A percentile compares a stretch with the other conserved stretches of the same genome.
These are phyloP conservation scores for Naganishia vaughanmartiniae DNA, from an alignment of 768 basidiomycete genomes.

Conservation along the genomic window DNA sequence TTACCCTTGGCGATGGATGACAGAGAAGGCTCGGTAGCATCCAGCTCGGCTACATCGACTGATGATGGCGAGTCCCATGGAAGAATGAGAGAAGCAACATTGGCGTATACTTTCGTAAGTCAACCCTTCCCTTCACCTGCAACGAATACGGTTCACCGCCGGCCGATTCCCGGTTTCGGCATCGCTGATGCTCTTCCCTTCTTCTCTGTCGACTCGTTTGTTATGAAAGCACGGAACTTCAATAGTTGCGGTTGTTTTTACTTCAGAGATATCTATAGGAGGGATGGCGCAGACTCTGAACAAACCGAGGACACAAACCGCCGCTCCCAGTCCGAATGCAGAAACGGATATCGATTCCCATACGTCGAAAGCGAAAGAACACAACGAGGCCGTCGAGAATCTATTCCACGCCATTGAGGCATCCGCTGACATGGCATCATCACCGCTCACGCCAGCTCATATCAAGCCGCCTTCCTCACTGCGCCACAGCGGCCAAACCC, in stretches of 20 bases:
- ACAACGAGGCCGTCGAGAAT: too few relatives aligned
- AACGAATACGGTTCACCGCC: too few relatives aligned
- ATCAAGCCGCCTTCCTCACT: too few relatives aligned
- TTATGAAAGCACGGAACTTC: not conserved
- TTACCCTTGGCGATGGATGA: not conserved
- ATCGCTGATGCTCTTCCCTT: not conserved
- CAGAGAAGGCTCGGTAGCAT: too few relatives aligned
- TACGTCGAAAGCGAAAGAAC: too few relatives aligned
- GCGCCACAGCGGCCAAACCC: too few relatives aligned
- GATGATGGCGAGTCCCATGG: too few relatives aligned
- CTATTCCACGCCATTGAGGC: too few relatives aligned
- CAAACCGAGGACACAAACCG: not conserved
- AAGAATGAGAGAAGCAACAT: not conserved
- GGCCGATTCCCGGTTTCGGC: not conserved
- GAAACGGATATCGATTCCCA: too few relatives aligned
- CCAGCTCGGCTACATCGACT: too few relatives aligned
- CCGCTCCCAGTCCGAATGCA: not conserved
- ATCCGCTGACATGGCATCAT: too few relatives aligned
- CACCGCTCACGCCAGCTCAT: too few relatives aligned
- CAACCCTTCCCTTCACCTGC: not conserved
- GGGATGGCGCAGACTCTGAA: not conserved
- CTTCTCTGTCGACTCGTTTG: not conserved
- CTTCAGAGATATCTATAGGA: not conserved
- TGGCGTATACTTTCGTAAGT: slow-evolving; percentile 21
- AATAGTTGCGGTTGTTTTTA: not conserved